These are phyloP conservation scores for Penicillium coffeae DNA, from an alignment of 495 filamentous ascomycete species.

Conservation along the genomic window DNA sequence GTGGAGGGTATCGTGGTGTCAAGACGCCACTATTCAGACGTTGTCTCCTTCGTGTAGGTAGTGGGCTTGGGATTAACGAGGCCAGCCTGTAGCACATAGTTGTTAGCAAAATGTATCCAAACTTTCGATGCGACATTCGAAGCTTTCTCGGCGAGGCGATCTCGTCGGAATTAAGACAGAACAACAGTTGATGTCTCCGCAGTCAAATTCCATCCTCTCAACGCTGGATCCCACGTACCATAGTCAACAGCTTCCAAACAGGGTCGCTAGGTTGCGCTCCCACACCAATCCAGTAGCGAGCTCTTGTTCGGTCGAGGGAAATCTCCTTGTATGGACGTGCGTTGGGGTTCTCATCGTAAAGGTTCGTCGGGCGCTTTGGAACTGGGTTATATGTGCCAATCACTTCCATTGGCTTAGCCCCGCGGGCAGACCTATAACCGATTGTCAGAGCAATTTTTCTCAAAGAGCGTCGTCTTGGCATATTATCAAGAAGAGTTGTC, in stretches of 20 bases:
- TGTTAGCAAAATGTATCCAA: not conserved
- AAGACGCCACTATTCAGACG: not conserved
- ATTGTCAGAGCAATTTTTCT: not conserved
- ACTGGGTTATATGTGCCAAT: conserved; percentile 93
- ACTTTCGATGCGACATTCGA: not conserved
- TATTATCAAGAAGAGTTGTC: too few relatives aligned
- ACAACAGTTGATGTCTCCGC: too few relatives aligned
- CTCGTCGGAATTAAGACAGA: too few relatives aligned
- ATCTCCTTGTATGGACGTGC: conserved; percentile 78
- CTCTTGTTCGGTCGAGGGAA: conserved; percentile 71
- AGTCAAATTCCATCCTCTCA: conserved; percentile 1
- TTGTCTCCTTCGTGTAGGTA: conserved; percentile 24
- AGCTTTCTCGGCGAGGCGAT: too few relatives aligned
- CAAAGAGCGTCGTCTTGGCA: not conserved
- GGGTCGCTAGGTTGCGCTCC: conserved; percentile 91
- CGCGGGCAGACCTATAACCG: conserved; percentile 57
- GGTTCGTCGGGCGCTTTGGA: conserved; percentile 59
- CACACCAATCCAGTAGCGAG: conserved; percentile 95
- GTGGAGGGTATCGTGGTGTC: not conserved
- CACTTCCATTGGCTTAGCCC: conserved; percentile 87
- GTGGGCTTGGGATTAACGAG: conserved; percentile 27
- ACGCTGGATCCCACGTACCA: conserved; percentile 57
- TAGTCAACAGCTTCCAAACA: conserved; percentile 76
- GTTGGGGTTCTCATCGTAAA: conserved; percentile 58
- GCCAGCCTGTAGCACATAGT: conserved; percentile 18